Evolutionary conservation across 1,284 basidiomycete species (phyloP).

Genomic region (Phellopilus nigrolimitatus): DNA sequence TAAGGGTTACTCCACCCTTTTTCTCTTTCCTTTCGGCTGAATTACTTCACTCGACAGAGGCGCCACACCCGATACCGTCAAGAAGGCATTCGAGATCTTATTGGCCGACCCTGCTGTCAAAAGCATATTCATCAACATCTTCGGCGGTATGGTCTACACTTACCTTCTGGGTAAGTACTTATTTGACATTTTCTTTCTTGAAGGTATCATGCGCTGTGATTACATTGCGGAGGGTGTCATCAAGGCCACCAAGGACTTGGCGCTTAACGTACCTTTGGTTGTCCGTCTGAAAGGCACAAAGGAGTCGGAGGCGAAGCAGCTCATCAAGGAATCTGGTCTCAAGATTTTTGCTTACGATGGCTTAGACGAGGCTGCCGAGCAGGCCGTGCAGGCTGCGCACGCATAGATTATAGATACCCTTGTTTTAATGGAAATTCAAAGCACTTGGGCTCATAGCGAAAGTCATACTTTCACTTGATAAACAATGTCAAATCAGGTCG

Average conservation of each 20-base stretch:
- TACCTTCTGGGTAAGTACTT: background rate
- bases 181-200: constrained; percentile 21
- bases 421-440: background rate
- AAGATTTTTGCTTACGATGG: constrained; percentile 90
- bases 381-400: constrained; percentile 71
- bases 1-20: constrained; percentile 32
- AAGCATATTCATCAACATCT: constrained; percentile 99
- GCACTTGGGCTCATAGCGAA: too few relatives aligned
- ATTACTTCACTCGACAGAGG: constrained; percentile 48
- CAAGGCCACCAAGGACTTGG: constrained; percentile 91
- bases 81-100: constrained; percentile 98
- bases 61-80: constrained; percentile 97
- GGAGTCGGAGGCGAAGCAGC: constrained; percentile 93
- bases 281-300: constrained; percentile 97
- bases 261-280: constrained; percentile 82
- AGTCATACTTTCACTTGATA: too few relatives aligned
- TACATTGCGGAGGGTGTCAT: constrained; percentile 98
- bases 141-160: constrained; percentile 51
- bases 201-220: constrained; percentile 97
- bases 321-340: constrained; percentile 89
- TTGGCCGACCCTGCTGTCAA: constrained; percentile 89
- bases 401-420: constrained; percentile 29
- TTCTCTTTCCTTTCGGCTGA: constrained; percentile 4
- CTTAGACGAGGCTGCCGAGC: constrained; percentile 81
- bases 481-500: background rate